These are phyloP conservation scores for Strigomonas culicis DNA, from an alignment of 208 protist species.

Conservation along the genomic window DNA sequence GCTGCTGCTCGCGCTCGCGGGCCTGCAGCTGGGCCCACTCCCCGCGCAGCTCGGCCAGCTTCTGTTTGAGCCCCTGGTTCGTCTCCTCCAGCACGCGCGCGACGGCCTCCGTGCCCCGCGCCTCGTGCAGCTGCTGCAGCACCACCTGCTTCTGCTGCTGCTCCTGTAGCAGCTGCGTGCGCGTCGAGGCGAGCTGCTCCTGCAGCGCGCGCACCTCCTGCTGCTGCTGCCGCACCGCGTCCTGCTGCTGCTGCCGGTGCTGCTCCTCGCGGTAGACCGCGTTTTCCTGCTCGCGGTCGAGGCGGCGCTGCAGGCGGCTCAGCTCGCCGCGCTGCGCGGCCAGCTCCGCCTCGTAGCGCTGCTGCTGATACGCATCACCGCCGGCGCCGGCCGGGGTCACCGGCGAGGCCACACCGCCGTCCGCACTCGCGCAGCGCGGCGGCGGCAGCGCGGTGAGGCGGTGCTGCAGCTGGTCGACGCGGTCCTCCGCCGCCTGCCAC, in stretches of 20 bases:
- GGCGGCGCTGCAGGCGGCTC: slow-evolving; percentile 46
- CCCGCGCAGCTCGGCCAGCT: slow-evolving; percentile 44
- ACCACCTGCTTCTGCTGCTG: slow-evolving; percentile 37
- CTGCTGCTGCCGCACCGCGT: slow-evolving; percentile 30
- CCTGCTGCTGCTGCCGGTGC: slow-evolving; percentile 42
- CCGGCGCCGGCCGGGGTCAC: slow-evolving; percentile 1
- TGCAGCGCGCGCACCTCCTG: slow-evolving; percentile 41
- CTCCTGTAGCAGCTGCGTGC: slow-evolving; percentile 19
- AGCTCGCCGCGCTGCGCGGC: slow-evolving; percentile 36
- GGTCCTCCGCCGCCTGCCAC: slow-evolving; percentile 51
- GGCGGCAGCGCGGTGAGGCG: slow-evolving; percentile 24
- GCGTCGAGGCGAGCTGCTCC: slow-evolving; percentile 32
- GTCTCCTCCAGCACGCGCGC: slow-evolving; percentile 44
- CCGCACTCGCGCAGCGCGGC: slow-evolving; percentile 2
- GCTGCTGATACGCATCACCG: slow-evolving; percentile 11
- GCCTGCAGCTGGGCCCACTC: slow-evolving; percentile 40
- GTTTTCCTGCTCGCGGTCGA: slow-evolving; percentile 53
- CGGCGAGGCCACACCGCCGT: neutral
- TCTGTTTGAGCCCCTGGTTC: slow-evolving; percentile 52
- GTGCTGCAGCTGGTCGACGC: slow-evolving; percentile 33
- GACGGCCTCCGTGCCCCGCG: slow-evolving; percentile 37
- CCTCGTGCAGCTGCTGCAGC: slow-evolving; percentile 30
- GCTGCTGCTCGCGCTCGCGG: slow-evolving; percentile 36
- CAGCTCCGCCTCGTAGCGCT: slow-evolving; percentile 35
- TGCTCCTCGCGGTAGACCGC: slow-evolving; percentile 37